Conservation (phyloP, 108 stramenopile genomes). For the Skeletonema marinoi region DNA sequence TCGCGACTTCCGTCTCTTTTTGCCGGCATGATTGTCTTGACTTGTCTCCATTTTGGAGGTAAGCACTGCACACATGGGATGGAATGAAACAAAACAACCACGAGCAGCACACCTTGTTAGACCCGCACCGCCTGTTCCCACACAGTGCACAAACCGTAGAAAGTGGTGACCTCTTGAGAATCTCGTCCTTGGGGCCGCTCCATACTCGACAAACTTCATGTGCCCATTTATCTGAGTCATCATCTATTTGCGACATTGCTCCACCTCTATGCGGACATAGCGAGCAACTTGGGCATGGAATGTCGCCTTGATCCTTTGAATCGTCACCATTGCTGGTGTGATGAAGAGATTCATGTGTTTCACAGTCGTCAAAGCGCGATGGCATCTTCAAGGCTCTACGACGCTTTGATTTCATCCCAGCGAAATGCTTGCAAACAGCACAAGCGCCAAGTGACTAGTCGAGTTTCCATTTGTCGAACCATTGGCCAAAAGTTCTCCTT, state of each 20-base stretch:
- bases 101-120: conserved; percentile 70
- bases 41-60: conserved; percentile 33
- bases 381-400: conserved; percentile 21
- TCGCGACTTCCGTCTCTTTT: conserved; percentile 29
- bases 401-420: conserved; percentile 12
- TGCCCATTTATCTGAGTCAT: conserved; percentile 40
- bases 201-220: conserved; percentile 80
- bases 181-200: conserved; percentile 25
- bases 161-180: conserved; percentile 18
- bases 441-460: conserved; percentile 33
- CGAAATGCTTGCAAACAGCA: conserved; percentile 45
- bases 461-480: conserved; percentile 1
- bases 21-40: background rate
- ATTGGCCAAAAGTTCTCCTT: conserved; percentile 25
- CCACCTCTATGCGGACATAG: conserved; percentile 70
- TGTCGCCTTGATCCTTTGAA: conserved; percentile 21
- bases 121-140: conserved; percentile 45
- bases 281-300: conserved; percentile 45
- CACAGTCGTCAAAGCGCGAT: conserved; percentile 34
- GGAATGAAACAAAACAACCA: conserved; percentile 68
- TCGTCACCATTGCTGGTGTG: background rate
- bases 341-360: conserved; percentile 9
- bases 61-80: conserved; percentile 82
- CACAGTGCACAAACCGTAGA: conserved; percentile 59
- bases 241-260: conserved; percentile 57